Conservation (phyloP, 176 grass and related monocot species). For the Carex littledalei region DNA sequence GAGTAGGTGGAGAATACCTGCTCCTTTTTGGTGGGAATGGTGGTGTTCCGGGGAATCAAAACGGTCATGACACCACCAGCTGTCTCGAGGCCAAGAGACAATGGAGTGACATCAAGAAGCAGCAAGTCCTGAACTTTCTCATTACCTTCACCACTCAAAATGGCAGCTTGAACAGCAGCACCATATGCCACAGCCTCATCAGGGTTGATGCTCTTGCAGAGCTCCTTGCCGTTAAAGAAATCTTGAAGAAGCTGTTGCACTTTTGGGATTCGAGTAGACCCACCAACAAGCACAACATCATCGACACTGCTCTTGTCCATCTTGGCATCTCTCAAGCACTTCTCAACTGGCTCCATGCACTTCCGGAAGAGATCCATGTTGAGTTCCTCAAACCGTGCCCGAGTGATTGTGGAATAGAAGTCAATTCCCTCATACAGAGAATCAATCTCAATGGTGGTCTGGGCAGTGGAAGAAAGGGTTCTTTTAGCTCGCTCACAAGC, state of each 20-base stretch:
- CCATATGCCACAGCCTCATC: slow-evolving; percentile 88
- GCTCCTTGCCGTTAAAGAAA: slow-evolving; percentile 87
- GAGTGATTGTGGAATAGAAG: slow-evolving; percentile 84
- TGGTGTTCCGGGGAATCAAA: slow-evolving; percentile 74
- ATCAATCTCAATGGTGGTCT: slow-evolving; percentile 95
- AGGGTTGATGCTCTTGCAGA: slow-evolving; percentile 97
- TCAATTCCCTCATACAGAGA: slow-evolving; percentile 77
- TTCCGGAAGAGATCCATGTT: slow-evolving; percentile 96
- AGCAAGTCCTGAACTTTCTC: slow-evolving; percentile 84
- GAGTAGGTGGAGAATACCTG: slow-evolving; percentile 84
- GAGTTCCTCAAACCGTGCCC: slow-evolving; percentile 82
- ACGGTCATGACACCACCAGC: slow-evolving; percentile 73
- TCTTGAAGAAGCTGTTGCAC: slow-evolving; percentile 82
- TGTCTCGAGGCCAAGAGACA: slow-evolving; percentile 73
- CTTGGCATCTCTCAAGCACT: slow-evolving; percentile 75
- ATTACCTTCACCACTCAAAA: slow-evolving; percentile 78
- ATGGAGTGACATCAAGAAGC: slow-evolving; percentile 63
- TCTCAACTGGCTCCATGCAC: slow-evolving; percentile 96
- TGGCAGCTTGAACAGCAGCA: slow-evolving; percentile 83
- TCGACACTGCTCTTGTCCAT: slow-evolving; percentile 91
- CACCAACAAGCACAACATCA: slow-evolving; percentile 74
- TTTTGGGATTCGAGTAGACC: slow-evolving; percentile 71
- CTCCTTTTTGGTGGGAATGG: slow-evolving; percentile 82
- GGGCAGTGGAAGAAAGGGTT: slow-evolving; percentile 78
- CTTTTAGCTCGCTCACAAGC: slow-evolving; percentile 87